phyloP scores from a whole-genome alignment of 2,329 filamentous ascomycete genomes.

The Fonsecaea pedrosoi region DNA sequence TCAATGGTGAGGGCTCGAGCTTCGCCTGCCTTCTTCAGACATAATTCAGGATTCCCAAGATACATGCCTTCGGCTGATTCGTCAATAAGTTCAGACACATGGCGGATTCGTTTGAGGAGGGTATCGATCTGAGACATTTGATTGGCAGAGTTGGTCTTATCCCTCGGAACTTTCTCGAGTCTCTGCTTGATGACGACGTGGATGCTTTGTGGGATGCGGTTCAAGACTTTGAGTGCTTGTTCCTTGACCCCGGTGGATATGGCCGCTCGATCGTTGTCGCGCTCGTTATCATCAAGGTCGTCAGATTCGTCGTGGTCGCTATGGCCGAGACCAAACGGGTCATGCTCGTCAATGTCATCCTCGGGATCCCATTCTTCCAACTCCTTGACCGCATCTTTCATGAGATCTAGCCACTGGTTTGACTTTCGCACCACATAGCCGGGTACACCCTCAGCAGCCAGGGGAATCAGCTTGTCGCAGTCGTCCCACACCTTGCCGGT shows the following conservation, averaged over 20 bases:
- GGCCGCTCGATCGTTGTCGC: slow-evolving; percentile 42
- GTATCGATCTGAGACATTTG: slow-evolving; percentile 46
- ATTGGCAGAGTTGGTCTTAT: slow-evolving; percentile 12
- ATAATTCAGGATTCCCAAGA: slow-evolving; percentile 46
- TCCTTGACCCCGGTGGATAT: slow-evolving; percentile 51
- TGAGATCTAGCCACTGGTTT: slow-evolving; percentile 73
- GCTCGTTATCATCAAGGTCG: slow-evolving; percentile 34
- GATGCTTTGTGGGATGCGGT: slow-evolving; percentile 52
- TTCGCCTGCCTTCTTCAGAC: slow-evolving; percentile 39
- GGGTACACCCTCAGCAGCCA: slow-evolving; percentile 71
- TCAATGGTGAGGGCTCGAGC: slow-evolving; percentile 38
- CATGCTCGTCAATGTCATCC: slow-evolving; percentile 64
- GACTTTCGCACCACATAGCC: slow-evolving; percentile 74
- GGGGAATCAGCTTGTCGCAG: slow-evolving; percentile 73
- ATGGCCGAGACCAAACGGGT: slow-evolving; percentile 43
- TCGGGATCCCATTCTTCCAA: slow-evolving; percentile 87
- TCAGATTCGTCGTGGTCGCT: slow-evolving; percentile 43
- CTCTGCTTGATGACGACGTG: slow-evolving; percentile 52
- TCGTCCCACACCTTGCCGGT: slow-evolving; percentile 84
- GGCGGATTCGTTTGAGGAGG: slow-evolving; percentile 45
- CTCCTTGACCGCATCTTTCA: slow-evolving; percentile 84
- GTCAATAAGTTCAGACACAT: slow-evolving; percentile 52
- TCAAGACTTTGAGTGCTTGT: slow-evolving; percentile 50
- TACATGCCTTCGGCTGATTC: slow-evolving; percentile 56
- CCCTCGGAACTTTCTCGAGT: slow-evolving; percentile 46